phyloP scores from a whole-genome alignment of 2,329 filamentous ascomycete species.

The Aureobasidium sp. region DNA sequence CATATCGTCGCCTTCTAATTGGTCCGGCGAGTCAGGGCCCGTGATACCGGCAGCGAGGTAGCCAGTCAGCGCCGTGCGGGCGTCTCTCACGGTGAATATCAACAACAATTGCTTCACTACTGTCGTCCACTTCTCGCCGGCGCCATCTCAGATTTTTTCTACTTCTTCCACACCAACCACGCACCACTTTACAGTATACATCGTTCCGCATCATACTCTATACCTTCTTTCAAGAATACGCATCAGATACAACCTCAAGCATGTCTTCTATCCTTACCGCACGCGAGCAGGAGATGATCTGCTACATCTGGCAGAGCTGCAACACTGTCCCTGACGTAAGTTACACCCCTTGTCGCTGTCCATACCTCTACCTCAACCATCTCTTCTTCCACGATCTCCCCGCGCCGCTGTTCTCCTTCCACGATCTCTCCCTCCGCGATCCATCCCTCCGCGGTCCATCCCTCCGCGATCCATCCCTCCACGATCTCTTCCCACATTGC shows the following conservation, averaged over 20 bases:
- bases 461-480: too few relatives aligned
- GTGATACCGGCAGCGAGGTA: neutral
- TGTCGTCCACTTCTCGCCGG: too few relatives aligned
- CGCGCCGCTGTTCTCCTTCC: too few relatives aligned
- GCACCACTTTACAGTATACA: neutral
- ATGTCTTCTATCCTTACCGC: neutral
- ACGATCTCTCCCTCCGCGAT: too few relatives aligned
- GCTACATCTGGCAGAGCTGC: neutral
- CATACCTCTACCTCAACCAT: too few relatives aligned
- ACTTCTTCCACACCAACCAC: neutral
- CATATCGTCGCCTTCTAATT: neutral
- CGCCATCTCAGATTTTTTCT: neutral
- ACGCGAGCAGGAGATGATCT: neutral
- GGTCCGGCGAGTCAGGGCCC: neutral
- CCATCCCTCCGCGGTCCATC: too few relatives aligned
- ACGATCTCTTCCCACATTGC: too few relatives aligned
- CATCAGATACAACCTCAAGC: neutral
- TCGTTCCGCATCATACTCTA: neutral
- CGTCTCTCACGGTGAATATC: neutral
- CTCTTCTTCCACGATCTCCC: too few relatives aligned
- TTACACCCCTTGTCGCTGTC: too few relatives aligned
- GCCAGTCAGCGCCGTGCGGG: neutral
- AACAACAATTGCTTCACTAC: neutral
- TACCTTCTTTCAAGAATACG: neutral
- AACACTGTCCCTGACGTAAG: too few relatives aligned